Evolutionary conservation across 179 eudicot species (phyloP).

Genomic region (Beta macrorhiza): DNA sequence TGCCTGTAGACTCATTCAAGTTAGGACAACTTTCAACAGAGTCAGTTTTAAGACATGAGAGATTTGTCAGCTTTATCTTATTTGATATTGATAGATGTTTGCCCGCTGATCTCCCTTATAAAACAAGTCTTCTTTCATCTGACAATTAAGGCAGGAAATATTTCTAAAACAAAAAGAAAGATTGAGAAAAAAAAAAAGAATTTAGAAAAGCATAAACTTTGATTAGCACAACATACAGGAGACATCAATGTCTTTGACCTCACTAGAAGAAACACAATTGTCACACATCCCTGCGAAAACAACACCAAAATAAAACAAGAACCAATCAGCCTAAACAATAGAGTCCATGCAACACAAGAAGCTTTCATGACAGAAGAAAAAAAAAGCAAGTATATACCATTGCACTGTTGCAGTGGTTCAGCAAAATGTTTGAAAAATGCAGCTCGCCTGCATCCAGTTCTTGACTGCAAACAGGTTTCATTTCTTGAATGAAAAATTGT

Average conservation of each 20-base stretch:
- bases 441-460: constrained; percentile 74
- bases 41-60: background rate
- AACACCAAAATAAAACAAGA: background rate
- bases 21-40: background rate
- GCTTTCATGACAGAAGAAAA: no score
- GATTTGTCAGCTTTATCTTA: background rate
- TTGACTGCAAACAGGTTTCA: constrained; percentile 49
- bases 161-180: background rate
- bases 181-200: background rate
- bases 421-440: constrained; percentile 93
- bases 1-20: background rate
- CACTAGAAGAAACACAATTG: constrained; percentile 63
- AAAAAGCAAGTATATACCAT: constrained; percentile 42
- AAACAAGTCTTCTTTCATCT: background rate
- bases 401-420: constrained; percentile 87
- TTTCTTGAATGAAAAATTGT: background rate
- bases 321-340: constrained; percentile 9
- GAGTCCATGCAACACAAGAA: constrained; percentile 2
- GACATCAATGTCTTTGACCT: constrained; percentile 68
- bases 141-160: background rate
- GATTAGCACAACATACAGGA: constrained; percentile 49
- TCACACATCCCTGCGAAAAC: constrained; percentile 81
- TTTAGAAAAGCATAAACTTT: background rate
- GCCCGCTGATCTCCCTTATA: background rate
- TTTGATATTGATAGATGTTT: background rate